These are phyloP conservation scores for Aspergillus intermedius DNA, from an alignment of 2,329 filamentous ascomycete genomes.

Conservation along the genomic window DNA sequence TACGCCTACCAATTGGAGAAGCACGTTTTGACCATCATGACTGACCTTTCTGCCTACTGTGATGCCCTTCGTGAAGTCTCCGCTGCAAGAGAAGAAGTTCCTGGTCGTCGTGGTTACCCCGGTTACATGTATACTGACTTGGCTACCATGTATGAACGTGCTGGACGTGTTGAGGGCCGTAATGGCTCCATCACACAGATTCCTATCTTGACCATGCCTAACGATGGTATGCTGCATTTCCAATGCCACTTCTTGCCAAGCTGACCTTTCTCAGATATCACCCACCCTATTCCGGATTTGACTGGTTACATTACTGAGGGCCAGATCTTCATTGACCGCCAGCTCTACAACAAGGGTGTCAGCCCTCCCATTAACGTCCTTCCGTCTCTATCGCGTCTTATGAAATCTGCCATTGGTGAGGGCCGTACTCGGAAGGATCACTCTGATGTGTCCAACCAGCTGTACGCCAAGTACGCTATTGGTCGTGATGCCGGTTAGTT, in stretches of 20 bases:
- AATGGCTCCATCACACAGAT: conserved; percentile 99
- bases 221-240: conserved; percentile 60
- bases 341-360: conserved; percentile 90
- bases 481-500: conserved; percentile 72
- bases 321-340: conserved; percentile 94
- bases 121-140: conserved; percentile 99
- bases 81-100: conserved; percentile 95
- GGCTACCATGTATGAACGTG: conserved; percentile 99
- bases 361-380: conserved; percentile 99
- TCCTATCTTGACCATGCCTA: conserved; percentile 98
- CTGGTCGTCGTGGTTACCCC: conserved; percentile 96
- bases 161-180: conserved; percentile 90
- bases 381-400: conserved; percentile 94
- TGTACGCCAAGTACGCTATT: conserved; percentile 99
- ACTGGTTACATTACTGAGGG: conserved; percentile 99
- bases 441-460: conserved; percentile 96
- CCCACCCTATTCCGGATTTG: conserved; percentile 96
- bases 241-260: neutral
- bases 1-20: conserved; percentile 99
- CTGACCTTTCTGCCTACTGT: conserved; percentile 95
- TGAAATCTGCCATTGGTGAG: conserved; percentile 99
- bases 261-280: conserved; percentile 62
- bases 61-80: conserved; percentile 98
- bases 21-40: conserved; percentile 97
- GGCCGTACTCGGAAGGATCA: conserved; percentile 95